Percentiles rank a stretch among this genome's conserved stretches.
phyloP scores from a whole-genome alignment of 2,329 filamentous ascomycete species.

The Ophiostoma quercus region DNA sequence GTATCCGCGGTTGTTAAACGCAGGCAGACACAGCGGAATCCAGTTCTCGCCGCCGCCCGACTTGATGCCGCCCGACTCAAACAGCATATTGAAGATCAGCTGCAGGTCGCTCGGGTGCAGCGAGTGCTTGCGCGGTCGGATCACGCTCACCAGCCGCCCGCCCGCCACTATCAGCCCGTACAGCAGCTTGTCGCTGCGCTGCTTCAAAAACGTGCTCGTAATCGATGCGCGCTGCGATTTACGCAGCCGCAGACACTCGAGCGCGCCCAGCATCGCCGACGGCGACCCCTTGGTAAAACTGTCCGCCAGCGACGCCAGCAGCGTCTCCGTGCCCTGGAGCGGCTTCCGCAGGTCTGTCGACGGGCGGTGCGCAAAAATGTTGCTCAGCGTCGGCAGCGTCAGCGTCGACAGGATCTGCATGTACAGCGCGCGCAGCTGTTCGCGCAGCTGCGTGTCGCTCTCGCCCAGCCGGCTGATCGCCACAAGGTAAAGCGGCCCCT shows the following conservation, averaged over 20 bases:
- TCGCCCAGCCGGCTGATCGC: slow-evolving; percentile 90
- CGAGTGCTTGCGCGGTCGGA: slow-evolving; percentile 89
- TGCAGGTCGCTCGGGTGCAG: slow-evolving; percentile 93
- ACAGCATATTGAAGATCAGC: slow-evolving; percentile 98
- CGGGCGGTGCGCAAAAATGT: slow-evolving; percentile 81
- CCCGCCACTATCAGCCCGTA: slow-evolving; percentile 93
- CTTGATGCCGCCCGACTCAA: slow-evolving; percentile 87
- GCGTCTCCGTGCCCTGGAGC: slow-evolving; percentile 81
- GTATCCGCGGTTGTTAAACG: slow-evolving; percentile 95
- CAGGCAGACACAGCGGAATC: slow-evolving; percentile 92
- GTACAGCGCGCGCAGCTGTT: slow-evolving; percentile 88
- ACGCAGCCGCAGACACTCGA: slow-evolving; percentile 88
- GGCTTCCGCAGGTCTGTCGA: slow-evolving; percentile 91
- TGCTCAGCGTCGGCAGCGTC: slow-evolving; percentile 78
- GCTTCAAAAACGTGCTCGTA: slow-evolving; percentile 79
- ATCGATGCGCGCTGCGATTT: slow-evolving; percentile 82
- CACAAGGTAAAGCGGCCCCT: slow-evolving; percentile 86
- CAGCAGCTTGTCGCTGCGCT: slow-evolving; percentile 69
- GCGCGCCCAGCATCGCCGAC: slow-evolving; percentile 77
- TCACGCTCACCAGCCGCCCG: slow-evolving; percentile 87
- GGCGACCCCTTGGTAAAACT: slow-evolving; percentile 91
- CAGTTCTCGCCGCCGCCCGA: slow-evolving; percentile 90
- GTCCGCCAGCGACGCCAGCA: slow-evolving; percentile 87
- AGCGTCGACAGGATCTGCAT: slow-evolving; percentile 97
- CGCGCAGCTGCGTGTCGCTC: slow-evolving; percentile 79